Conservation (phyloP, 805 yeast species). For the Metschnikowia sp. region DNA sequence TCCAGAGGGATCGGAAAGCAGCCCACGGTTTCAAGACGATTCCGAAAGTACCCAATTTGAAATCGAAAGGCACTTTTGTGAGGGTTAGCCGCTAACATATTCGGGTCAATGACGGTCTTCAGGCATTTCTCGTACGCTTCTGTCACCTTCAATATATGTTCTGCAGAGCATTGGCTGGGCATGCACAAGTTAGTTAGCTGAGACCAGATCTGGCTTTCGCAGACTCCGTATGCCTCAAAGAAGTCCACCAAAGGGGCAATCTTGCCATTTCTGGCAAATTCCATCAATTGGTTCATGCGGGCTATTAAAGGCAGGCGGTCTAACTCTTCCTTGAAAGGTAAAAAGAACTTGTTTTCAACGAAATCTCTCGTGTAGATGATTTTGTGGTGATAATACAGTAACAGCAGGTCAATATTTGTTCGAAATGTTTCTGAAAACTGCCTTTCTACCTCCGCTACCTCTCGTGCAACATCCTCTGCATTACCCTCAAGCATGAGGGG, state of each 20-base stretch:
- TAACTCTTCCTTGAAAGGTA: neutral
- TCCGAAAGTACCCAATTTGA: too few relatives aligned
- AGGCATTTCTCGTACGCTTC: too few relatives aligned
- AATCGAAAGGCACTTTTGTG: too few relatives aligned
- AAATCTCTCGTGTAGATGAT: neutral
- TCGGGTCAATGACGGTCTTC: too few relatives aligned
- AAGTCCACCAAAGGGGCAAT: neutral
- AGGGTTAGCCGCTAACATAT: too few relatives aligned
- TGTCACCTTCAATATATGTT: too few relatives aligned
- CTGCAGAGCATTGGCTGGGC: neutral
- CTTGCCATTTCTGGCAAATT: neutral
- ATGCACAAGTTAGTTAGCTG: neutral
- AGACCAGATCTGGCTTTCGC: neutral
- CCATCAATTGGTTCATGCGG: neutral
- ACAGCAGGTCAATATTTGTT: neutral
- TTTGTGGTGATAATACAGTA: neutral
- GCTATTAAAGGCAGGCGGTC: neutral
- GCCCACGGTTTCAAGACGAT: too few relatives aligned
- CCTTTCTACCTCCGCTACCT: too few relatives aligned
- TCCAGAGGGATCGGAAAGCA: too few relatives aligned
- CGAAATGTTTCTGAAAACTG: neutral
- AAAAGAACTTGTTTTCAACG: neutral
- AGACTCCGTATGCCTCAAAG: neutral
- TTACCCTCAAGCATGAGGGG: neutral
- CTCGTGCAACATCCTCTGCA: neutral